Conservation (phyloP, 1,139 yeast species). For the Suhomyces chickasaworum region DNA sequence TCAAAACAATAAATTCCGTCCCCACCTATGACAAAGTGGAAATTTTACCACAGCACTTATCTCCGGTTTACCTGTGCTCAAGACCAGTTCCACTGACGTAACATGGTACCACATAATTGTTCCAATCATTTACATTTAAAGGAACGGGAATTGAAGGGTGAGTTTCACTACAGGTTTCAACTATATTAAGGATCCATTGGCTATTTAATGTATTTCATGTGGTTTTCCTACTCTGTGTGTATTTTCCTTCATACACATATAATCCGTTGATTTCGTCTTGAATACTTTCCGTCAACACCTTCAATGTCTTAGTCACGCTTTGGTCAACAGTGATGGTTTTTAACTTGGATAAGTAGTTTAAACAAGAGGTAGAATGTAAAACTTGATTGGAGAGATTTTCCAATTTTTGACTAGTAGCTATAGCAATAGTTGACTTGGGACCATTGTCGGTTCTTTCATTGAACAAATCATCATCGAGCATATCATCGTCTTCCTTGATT, state of each 20-base stretch:
- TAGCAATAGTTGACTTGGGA: neutral
- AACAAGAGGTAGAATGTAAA: neutral
- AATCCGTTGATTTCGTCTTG: slow-evolving; percentile 17
- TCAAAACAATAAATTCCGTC: too few species aligned
- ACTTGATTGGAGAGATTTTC: neutral
- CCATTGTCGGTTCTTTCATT: slow-evolving; percentile 9
- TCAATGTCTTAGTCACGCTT: slow-evolving; percentile 2
- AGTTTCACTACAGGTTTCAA: too few species aligned
- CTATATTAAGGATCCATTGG: too few species aligned
- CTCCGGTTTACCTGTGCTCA: too few species aligned
- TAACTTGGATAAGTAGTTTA: slow-evolving; percentile 3
- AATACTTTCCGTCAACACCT: slow-evolving; percentile 15
- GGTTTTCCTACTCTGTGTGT: too few species aligned
- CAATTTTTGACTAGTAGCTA: slow-evolving; percentile 7
- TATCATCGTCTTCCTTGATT: slow-evolving; percentile 16
- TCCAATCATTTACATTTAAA: too few species aligned
- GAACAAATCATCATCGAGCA: slow-evolving; percentile 21
- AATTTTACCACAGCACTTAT: too few species aligned
- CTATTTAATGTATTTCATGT: too few species aligned
- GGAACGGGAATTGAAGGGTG: too few species aligned
- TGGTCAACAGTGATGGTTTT: slow-evolving; percentile 4
- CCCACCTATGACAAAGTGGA: too few species aligned
- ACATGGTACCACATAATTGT: too few species aligned
- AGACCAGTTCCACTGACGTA: too few species aligned
- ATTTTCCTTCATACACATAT: slow-evolving; percentile 9